These are phyloP conservation scores for Carpinus fangiana DNA, from an alignment of 306 rosid genomes.

Conservation along the genomic window DNA sequence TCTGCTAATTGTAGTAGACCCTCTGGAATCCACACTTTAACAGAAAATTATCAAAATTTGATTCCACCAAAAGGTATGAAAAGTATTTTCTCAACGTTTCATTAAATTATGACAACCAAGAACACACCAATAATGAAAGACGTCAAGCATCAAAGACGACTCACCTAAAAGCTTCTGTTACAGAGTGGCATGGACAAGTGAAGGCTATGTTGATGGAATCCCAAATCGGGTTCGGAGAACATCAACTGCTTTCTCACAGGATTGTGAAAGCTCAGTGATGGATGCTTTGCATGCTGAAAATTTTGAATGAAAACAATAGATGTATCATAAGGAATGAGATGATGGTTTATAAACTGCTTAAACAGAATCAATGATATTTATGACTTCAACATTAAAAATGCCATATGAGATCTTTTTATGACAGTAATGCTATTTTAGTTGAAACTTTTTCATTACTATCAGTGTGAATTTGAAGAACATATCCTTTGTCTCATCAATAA, in stretches of 20 bases:
- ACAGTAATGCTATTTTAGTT: background rate
- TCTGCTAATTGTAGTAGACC: slow-evolving; percentile 2
- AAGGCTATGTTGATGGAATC: slow-evolving; percentile 51
- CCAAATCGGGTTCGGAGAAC: slow-evolving; percentile 65
- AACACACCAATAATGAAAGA: slow-evolving; percentile 8
- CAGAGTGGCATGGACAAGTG: slow-evolving; percentile 9
- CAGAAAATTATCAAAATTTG: background rate
- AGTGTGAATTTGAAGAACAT: background rate
- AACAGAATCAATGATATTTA: background rate
- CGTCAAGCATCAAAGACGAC: slow-evolving; percentile 19
- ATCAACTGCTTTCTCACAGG: slow-evolving; percentile 68
- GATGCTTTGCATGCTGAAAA: slow-evolving; percentile 75
- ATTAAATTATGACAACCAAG: background rate
- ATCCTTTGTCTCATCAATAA: background rate
- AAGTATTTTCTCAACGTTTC: background rate
- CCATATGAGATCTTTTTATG: background rate
- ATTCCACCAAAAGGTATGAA: background rate
- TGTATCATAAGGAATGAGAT: background rate
- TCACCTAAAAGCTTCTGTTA: slow-evolving; percentile 31
- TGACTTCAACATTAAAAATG: background rate
- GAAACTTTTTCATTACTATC: background rate
- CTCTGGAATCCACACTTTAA: background rate
- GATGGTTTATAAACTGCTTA: background rate
- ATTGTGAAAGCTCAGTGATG: slow-evolving; percentile 63
- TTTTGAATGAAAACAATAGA: background rate